phyloP scores from a whole-genome alignment of 805 yeast species.

The Wickerhamiella dianesei region DNA sequence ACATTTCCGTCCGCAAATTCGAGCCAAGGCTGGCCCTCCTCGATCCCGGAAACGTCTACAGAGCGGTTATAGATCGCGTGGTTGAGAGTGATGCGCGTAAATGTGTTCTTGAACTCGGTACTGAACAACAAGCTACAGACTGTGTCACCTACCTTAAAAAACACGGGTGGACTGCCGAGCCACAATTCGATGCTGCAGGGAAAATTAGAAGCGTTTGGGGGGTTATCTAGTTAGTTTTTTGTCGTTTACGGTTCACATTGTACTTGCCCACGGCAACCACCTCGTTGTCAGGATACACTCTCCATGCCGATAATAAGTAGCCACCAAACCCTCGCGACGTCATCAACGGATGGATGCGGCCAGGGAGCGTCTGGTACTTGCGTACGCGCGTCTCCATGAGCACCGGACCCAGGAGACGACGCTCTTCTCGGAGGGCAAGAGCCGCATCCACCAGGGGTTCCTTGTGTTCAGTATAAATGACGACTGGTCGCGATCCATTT shows the following conservation, averaged over 20 bases:
- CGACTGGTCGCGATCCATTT: constrained; percentile 80
- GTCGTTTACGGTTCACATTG: constrained; percentile 4
- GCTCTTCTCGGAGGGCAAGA: constrained; percentile 53
- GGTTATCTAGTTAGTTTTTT: neutral
- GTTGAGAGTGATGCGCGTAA: constrained; percentile 33
- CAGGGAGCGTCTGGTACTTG: constrained; percentile 83
- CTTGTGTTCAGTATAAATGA: constrained; percentile 67
- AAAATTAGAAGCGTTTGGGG: constrained; percentile 20
- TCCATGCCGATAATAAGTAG: constrained; percentile 59
- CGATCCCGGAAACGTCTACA: constrained; percentile 63
- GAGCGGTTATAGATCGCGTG: constrained; percentile 37
- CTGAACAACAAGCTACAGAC: constrained; percentile 38
- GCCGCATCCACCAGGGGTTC: constrained; percentile 67
- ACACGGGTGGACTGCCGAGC: constrained; percentile 32
- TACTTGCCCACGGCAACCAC: constrained; percentile 49
- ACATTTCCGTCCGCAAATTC: constrained; percentile 48
- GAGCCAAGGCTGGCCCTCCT: constrained; percentile 75
- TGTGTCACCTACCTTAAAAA: constrained; percentile 22
- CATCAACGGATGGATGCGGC: constrained; percentile 91
- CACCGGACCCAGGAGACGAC: constrained; percentile 62
- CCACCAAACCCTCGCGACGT: constrained; percentile 91
- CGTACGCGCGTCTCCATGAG: constrained; percentile 72
- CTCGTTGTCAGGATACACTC: constrained; percentile 60
- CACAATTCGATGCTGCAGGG: constrained; percentile 15
- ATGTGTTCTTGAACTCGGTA: constrained; percentile 71